These are phyloP conservation scores for Psidium guajava DNA, from an alignment of 345 rosid species.

Conservation along the genomic window DNA sequence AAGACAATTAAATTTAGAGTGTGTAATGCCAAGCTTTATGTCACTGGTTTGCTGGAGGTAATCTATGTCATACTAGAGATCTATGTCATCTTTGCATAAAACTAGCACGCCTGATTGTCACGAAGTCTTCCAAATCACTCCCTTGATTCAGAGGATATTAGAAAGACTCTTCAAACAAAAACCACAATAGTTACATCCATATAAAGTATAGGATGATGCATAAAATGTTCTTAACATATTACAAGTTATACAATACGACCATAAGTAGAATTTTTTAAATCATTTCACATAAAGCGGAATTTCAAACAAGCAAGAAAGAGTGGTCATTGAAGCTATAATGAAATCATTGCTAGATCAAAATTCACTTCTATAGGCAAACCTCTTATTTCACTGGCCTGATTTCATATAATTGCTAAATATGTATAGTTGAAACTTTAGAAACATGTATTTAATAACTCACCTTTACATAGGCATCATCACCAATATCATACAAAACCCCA, in stretches of 20 bases:
- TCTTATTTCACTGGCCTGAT: too few relatives aligned
- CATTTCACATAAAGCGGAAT: neutral
- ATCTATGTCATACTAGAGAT: neutral
- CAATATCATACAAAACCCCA: conserved; percentile 23
- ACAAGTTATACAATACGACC: too few relatives aligned
- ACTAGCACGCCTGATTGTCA: too few relatives aligned
- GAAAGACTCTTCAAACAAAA: neutral
- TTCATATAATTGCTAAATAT: neutral
- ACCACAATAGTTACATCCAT: neutral
- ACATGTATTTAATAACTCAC: conserved; percentile 11
- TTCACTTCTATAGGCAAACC: neutral
- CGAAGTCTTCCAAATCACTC: neutral
- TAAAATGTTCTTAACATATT: neutral
- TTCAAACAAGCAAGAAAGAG: neutral
- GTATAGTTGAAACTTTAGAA: neutral
- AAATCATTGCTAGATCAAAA: neutral
- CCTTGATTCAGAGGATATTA: neutral
- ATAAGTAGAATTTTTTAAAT: too few relatives aligned
- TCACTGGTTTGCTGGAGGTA: neutral
- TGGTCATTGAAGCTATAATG: neutral
- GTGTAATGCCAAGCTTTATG: neutral
- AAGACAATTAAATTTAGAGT: too few relatives aligned
- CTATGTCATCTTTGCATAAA: neutral
- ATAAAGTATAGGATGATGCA: neutral
- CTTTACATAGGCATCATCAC: conserved; percentile 54